Base-by-base conservation (phyloP, 371 early-diverging fungal species). In the Entomophthora muscae region DNA sequence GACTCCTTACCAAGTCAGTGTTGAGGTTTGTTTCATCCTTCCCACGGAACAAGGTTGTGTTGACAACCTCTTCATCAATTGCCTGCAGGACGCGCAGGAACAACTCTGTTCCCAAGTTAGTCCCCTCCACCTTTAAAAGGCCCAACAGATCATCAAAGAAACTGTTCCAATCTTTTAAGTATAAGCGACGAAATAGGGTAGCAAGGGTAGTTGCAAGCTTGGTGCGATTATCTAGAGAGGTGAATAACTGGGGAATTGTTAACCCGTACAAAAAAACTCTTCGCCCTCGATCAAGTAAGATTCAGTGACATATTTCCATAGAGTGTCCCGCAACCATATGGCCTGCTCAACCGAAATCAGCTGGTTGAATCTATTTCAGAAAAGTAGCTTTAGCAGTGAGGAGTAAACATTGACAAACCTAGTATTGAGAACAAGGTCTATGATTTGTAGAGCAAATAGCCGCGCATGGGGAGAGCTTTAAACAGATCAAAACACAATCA, bases 11-110 rank as follows among this genome's bases (percentile, higher is more conserved):
- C 66, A 95, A 83, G 53, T 75, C 68, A 26, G 83, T 80, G 72
- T 94, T 94, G 22, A 88, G 78, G 7, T 77, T 74, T 12, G 80
- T 72, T 65, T 91, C 87, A 23, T 83, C 83, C 55, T 83, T 77
- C 24, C 80, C 73, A 24, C 92, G 83, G 7, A 82, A 80, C 29
- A 87, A 83, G 31, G 83, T 78, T 17, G 82, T 76, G 58, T 83
- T 86, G 53, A 89, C 92, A 66, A 95, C 83, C 69, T 94, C 92
- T 63, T 94, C 93, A 72, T 96, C 92, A 51, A 96, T 86, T 10
- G 85, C 81, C 58, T 79, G 68, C 59, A 86, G 79, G 28, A 95
- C 77, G 66, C 85, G 81, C 64, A 95, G 72, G 70, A 93, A 83
- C 64, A 91, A 79, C 69, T 92, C 88, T 29, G 85, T 77, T 64